Conservation (phyloP, 1,284 basidiomycete species). For the Anthracocystis setariae region DNA sequence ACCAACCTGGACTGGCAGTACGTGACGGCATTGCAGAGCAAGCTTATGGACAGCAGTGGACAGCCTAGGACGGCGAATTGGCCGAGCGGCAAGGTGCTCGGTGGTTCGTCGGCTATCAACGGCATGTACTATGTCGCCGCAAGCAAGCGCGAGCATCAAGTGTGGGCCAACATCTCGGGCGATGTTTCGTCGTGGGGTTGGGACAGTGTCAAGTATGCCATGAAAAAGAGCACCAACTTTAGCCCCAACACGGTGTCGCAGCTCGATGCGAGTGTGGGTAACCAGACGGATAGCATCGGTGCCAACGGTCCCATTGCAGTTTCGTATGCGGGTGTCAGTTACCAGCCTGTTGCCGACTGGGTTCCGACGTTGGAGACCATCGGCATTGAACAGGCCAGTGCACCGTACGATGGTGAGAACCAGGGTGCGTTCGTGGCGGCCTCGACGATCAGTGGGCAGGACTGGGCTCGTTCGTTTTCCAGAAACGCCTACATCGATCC, state of each 20-base stretch:
- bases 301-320: conserved; percentile 48
- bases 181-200: conserved; percentile 50
- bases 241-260: conserved; percentile 23
- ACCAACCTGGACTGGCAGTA: conserved; percentile 57
- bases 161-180: conserved; percentile 49
- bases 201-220: conserved; percentile 43
- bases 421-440: conserved; percentile 54
- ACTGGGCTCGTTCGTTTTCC: conserved; percentile 54
- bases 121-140: conserved; percentile 59
- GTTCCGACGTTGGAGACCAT: conserved; percentile 39
- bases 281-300: conserved; percentile 42
- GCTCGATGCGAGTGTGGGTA: conserved; percentile 34
- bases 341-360: conserved; percentile 51
- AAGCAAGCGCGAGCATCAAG: conserved; percentile 61
- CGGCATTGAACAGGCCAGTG: conserved; percentile 20
- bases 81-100: conserved; percentile 69
- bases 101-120: conserved; percentile 71
- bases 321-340: conserved; percentile 51
- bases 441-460: conserved; percentile 51
- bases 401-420: conserved; percentile 54
- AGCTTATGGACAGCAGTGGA: conserved; percentile 24
- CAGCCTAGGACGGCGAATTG: conserved; percentile 44
- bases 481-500: conserved; percentile 60
- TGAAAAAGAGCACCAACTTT: conserved; percentile 56
- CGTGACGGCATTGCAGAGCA: conserved; percentile 31